These are phyloP conservation scores for Trichoderma virens DNA, from an alignment of 495 filamentous ascomycete species.

Conservation along the genomic window DNA sequence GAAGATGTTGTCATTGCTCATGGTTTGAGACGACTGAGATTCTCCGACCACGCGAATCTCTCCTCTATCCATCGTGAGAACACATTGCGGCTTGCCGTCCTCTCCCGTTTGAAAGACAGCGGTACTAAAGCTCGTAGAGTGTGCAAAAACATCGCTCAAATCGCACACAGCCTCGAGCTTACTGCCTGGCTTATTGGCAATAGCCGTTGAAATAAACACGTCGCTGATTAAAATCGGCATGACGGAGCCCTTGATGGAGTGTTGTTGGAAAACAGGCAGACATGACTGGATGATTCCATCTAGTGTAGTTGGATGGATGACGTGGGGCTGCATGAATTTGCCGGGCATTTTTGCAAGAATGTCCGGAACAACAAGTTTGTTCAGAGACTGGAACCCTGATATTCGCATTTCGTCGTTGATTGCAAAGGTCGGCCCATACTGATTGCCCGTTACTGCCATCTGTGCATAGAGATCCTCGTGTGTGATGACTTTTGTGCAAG, in stretches of 20 bases:
- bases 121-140: not conserved
- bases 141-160: not conserved
- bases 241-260: not conserved
- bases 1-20: not conserved
- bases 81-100: not conserved
- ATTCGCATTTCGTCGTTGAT: constrained; percentile 16
- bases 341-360: constrained; percentile 16
- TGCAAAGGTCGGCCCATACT: constrained; percentile 20
- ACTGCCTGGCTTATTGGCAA: not conserved
- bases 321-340: constrained; percentile 15
- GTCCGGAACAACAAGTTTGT: constrained; percentile 17
- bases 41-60: not conserved
- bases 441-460: constrained; percentile 16
- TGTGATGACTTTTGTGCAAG: not conserved
- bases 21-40: not conserved
- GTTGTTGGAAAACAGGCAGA: constrained; percentile 11
- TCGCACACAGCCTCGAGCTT: not conserved
- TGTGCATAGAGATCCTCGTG: constrained; percentile 16
- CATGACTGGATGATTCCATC: constrained; percentile 17
- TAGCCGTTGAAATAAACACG: not conserved
- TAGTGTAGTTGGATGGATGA: constrained; percentile 19
- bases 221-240: not conserved
- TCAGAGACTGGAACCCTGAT: constrained; percentile 9
- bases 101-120: not conserved
- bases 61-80: not conserved